phyloP scores from a whole-genome alignment of 495 filamentous ascomycete genomes.

The Aspergillus steynii region DNA sequence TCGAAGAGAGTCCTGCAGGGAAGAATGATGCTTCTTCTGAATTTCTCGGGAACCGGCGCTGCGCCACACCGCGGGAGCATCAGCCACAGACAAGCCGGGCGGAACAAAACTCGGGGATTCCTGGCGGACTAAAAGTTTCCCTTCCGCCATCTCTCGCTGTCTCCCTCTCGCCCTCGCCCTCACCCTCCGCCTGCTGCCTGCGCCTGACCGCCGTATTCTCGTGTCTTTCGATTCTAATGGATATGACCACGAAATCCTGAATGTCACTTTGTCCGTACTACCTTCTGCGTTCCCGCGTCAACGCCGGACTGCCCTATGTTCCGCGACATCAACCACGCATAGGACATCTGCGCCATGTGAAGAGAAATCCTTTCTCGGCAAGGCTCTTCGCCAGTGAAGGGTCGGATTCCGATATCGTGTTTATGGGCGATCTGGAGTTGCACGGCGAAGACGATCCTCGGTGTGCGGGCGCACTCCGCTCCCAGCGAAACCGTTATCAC shows the following conservation, averaged over 20 bases:
- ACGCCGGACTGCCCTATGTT: slow-evolving; percentile 28
- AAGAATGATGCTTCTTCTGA: too few relatives aligned
- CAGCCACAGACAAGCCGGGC: slow-evolving; percentile 31
- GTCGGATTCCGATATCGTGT: slow-evolving; percentile 14
- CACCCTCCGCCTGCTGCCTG: background rate
- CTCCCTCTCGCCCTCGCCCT: background rate
- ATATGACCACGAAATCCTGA: slow-evolving; percentile 30
- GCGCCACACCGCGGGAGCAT: slow-evolving; percentile 24
- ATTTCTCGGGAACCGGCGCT: slow-evolving; percentile 14
- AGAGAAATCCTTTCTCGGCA: slow-evolving; percentile 2
- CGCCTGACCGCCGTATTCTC: background rate
- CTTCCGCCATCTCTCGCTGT: background rate
- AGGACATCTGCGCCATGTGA: slow-evolving; percentile 26
- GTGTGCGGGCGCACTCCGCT: background rate
- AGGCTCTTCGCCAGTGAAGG: slow-evolving; percentile 21
- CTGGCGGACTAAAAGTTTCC: slow-evolving; percentile 7
- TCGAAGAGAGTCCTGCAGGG: too few relatives aligned
- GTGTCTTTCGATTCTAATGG: slow-evolving; percentile 21
- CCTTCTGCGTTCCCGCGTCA: slow-evolving; percentile 32
- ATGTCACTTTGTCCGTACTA: slow-evolving; percentile 40
- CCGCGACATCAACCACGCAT: slow-evolving; percentile 25
- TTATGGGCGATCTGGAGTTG: background rate
- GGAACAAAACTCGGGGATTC: slow-evolving; percentile 4
- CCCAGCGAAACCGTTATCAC: too few relatives aligned
- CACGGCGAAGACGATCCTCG: slow-evolving; percentile 1